Conservation (phyloP, 73 alveolate genomes). For the Uronychia binucleata region DNA sequence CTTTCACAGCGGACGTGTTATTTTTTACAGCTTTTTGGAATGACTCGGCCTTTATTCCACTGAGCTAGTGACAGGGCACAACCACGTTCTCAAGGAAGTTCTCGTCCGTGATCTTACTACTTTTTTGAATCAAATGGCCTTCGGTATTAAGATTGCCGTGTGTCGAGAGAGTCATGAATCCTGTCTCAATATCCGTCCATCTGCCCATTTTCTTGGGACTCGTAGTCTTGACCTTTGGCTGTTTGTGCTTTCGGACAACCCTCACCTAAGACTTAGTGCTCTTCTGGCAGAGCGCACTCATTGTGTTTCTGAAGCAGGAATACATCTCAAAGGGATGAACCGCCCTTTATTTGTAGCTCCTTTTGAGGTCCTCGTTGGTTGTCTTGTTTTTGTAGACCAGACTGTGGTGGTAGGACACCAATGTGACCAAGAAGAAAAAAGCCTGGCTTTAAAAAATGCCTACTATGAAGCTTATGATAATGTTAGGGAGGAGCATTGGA, state of each 20-base stretch:
- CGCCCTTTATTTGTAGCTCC: background rate
- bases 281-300: background rate
- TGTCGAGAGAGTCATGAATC: background rate
- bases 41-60: too few relatives aligned
- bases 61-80: too few relatives aligned
- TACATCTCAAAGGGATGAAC: background rate
- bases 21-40: background rate
- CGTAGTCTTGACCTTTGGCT: background rate
- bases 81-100: too few relatives aligned
- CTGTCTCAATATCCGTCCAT: background rate
- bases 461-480: background rate
- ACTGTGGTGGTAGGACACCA: background rate
- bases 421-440: background rate
- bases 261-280: background rate
- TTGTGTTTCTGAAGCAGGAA: background rate
- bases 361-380: background rate
- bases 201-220: background rate
- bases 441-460: background rate
- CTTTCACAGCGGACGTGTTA: background rate
- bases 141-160: background rate
- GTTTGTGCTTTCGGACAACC: background rate
- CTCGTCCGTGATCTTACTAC: too few relatives aligned
- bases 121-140: background rate
- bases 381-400: background rate
- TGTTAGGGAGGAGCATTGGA: background rate